Evolutionary conservation across 1,139 yeast genomes (phyloP).

Genomic region (Yamadazyma conglobata): DNA sequence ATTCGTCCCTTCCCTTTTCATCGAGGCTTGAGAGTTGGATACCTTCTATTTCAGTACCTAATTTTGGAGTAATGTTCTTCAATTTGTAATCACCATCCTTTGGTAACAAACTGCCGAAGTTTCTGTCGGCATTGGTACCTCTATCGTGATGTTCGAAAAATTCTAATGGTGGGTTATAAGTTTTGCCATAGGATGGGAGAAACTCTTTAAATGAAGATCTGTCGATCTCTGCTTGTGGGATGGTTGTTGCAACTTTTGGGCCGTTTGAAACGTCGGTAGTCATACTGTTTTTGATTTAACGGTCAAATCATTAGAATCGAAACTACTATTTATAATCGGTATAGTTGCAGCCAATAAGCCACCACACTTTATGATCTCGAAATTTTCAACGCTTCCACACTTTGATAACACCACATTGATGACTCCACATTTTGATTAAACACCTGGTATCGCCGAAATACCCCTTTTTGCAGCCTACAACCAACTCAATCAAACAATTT

Average conservation of each 20-base stretch:
- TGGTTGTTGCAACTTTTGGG: not conserved
- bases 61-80: constrained; percentile 54
- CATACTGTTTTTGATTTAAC: too few species aligned
- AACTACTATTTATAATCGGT: too few species aligned
- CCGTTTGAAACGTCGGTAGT: too few species aligned
- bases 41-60: constrained; percentile 62
- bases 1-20: constrained; percentile 56
- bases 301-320: too few species aligned
- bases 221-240: constrained; percentile 7
- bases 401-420: too few species aligned
- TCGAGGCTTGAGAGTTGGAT: constrained; percentile 54
- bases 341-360: too few species aligned
- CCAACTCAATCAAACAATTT: too few species aligned
- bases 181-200: constrained; percentile 50
- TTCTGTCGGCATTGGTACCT: constrained; percentile 56
- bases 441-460: too few species aligned
- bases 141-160: constrained; percentile 52
- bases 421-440: too few species aligned
- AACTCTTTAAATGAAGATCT: constrained; percentile 28
- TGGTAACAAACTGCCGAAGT: constrained; percentile 48
- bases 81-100: constrained; percentile 24
- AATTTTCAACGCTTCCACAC: too few species aligned
- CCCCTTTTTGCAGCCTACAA: too few species aligned
- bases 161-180: constrained; percentile 42
- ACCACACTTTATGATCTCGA: too few species aligned